Evolutionary conservation across 805 yeast genomes (phyloP).

Genomic region (Ogataea trehaloabstinens): DNA sequence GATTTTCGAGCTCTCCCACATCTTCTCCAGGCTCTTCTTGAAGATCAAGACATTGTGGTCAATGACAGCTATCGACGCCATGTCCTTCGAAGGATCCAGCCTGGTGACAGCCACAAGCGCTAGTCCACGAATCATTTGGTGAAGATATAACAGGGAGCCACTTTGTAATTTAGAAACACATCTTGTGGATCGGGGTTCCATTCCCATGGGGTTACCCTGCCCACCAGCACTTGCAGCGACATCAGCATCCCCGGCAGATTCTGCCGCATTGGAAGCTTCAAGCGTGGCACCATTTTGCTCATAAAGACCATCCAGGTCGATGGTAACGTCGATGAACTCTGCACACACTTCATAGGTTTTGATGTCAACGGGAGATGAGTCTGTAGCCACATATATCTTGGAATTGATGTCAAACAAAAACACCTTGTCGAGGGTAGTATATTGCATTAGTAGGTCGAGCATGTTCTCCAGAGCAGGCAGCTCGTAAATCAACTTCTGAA

Average conservation of each 20-base stretch:
- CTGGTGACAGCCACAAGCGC: constrained; percentile 87
- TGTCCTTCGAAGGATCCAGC: constrained; percentile 53
- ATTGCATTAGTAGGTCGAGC: constrained; percentile 84
- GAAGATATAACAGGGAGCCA: constrained; percentile 79
- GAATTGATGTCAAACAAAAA: constrained; percentile 89
- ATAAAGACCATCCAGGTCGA: constrained; percentile 78
- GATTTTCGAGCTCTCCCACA: constrained; percentile 52
- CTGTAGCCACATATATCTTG: constrained; percentile 93
- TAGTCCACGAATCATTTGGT: constrained; percentile 89
- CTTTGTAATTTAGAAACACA: constrained; percentile 76
- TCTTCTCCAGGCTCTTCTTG: constrained; percentile 69
- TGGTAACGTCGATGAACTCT: constrained; percentile 91
- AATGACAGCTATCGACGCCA: constrained; percentile 58
- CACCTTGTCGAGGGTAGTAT: constrained; percentile 88
- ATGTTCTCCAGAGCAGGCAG: constrained; percentile 84
- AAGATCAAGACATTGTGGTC: constrained; percentile 88
- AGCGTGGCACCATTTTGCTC: constrained; percentile 26
- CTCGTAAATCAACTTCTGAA: constrained; percentile 87
- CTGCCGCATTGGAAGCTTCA: constrained; percentile 4
- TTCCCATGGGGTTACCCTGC: neutral
- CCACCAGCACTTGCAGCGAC: too few relatives aligned
- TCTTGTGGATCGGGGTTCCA: constrained; percentile 29
- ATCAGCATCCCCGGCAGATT: constrained; percentile 4
- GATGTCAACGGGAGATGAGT: constrained; percentile 91
- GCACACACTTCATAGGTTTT: constrained; percentile 97